Conservation (phyloP, 306 rosid genomes). For the Clitoria ternatea region DNA sequence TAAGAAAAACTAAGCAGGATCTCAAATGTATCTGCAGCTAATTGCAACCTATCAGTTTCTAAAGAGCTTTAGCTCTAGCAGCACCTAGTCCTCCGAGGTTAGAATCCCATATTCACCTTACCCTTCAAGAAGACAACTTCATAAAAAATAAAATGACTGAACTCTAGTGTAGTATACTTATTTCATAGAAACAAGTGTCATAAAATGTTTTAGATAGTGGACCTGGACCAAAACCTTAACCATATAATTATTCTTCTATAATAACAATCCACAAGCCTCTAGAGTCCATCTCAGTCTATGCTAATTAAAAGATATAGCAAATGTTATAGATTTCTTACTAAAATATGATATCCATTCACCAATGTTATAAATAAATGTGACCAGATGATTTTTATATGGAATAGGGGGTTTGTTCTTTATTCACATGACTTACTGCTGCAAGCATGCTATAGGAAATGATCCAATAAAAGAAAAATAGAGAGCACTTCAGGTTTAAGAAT, state of each 20-base stretch:
- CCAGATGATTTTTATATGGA: no score
- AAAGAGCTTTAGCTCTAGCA: background rate
- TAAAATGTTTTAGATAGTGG: background rate
- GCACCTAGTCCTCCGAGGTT: background rate
- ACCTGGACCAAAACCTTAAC: background rate
- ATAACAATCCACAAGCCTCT: background rate
- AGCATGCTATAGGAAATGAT: no score
- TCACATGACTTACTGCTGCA: no score
- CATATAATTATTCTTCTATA: background rate
- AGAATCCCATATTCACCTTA: background rate
- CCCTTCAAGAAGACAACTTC: background rate
- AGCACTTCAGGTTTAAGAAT: no score
- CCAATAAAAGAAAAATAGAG: no score
- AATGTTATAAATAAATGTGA: no score
- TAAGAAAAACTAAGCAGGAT: slow-evolving; percentile 1
- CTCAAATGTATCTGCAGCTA: background rate
- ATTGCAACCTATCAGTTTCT: slow-evolving; percentile 4
- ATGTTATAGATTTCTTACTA: background rate
- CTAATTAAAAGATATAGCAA: background rate
- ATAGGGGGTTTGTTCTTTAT: no score
- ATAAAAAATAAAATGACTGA: background rate
- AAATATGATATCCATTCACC: background rate
- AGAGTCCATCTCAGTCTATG: no score
- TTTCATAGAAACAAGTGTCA: background rate
- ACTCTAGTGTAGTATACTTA: no score